Conservation (phyloP, 1,284 basidiomycete genomes). For the Melampsora abietis-canadensis region DNA sequence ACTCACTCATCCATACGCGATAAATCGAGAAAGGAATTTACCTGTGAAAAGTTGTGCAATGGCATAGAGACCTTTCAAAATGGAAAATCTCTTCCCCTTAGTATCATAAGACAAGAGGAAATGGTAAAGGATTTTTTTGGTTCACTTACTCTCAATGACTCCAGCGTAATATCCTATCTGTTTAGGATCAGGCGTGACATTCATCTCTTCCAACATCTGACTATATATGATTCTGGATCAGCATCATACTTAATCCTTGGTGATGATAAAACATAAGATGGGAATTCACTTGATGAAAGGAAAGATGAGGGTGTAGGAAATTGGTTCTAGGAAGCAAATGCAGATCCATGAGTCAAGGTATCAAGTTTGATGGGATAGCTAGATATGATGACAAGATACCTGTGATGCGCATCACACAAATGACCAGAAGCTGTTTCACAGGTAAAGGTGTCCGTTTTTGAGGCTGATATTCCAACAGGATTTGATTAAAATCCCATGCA, state of each 20-base stretch:
- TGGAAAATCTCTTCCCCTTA: neutral
- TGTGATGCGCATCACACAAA: slow-evolving; percentile 38
- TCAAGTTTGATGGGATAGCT: no score
- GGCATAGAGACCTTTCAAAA: slow-evolving; percentile 27
- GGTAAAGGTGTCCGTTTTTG: slow-evolving; percentile 22
- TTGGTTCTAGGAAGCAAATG: neutral
- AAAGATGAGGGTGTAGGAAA: slow-evolving; percentile 42
- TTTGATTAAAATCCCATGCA: no score
- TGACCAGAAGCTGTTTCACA: neutral
- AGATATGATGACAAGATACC: neutral
- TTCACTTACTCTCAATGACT: slow-evolving; percentile 31
- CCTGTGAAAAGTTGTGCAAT: slow-evolving; percentile 37
- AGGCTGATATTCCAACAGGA: no score
- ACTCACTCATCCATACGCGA: no score
- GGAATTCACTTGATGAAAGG: slow-evolving; percentile 39
- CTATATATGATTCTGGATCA: neutral
- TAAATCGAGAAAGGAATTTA: neutral
- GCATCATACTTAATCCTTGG: no score
- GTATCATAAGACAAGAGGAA: neutral
- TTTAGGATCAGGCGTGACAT: slow-evolving; percentile 26
- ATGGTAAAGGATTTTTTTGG: neutral
- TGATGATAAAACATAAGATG: neutral
- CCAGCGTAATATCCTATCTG: slow-evolving; percentile 40
- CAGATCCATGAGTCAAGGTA: no score
- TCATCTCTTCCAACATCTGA: slow-evolving; percentile 40